Conservation (phyloP, 2,329 filamentous ascomycete species). For the Pochonia chlamydosporia region DNA sequence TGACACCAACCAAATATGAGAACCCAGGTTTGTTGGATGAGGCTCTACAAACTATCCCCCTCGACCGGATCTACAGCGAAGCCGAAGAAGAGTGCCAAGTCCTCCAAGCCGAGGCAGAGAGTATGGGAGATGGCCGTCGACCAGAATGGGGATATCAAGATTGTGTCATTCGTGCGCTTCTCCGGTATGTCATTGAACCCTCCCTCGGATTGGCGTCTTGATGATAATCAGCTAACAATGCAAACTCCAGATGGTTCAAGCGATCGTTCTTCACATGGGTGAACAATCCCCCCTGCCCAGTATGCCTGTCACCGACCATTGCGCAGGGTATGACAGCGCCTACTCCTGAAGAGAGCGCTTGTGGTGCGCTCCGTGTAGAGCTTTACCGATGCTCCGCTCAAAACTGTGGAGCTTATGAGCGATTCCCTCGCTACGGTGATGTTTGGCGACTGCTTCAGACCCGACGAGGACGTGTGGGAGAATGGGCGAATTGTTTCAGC, state of each 20-base stretch:
- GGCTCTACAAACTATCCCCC: conserved; percentile 76
- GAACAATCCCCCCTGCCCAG: conserved; percentile 83
- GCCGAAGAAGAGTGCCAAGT: conserved; percentile 92
- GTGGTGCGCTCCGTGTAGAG: conserved; percentile 81
- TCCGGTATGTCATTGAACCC: conserved; percentile 54
- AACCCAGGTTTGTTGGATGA: conserved; percentile 93
- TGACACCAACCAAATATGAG: conserved; percentile 89
- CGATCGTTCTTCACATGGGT: conserved; percentile 93
- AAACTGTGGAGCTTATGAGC: conserved; percentile 71
- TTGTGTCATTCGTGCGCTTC: conserved; percentile 82
- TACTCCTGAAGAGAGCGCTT: conserved; percentile 81
- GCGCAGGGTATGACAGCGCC: conserved; percentile 78
- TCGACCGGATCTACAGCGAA: conserved; percentile 87
- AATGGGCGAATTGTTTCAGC: conserved; percentile 98
- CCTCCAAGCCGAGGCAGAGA: conserved; percentile 79
- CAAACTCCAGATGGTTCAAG: conserved; percentile 69
- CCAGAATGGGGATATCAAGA: conserved; percentile 97
- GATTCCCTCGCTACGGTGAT: conserved; percentile 91
- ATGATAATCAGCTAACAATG: conserved; percentile 16
- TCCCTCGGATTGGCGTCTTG: no score
- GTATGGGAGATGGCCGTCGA: conserved; percentile 72
- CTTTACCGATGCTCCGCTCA: conserved; percentile 79
- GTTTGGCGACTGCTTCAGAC: conserved; percentile 90
- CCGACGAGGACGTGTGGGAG: conserved; percentile 77
- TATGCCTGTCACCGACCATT: conserved; percentile 77